phyloP scores from a whole-genome alignment of 768 basidiomycete species.

The Panus rudis region DNA sequence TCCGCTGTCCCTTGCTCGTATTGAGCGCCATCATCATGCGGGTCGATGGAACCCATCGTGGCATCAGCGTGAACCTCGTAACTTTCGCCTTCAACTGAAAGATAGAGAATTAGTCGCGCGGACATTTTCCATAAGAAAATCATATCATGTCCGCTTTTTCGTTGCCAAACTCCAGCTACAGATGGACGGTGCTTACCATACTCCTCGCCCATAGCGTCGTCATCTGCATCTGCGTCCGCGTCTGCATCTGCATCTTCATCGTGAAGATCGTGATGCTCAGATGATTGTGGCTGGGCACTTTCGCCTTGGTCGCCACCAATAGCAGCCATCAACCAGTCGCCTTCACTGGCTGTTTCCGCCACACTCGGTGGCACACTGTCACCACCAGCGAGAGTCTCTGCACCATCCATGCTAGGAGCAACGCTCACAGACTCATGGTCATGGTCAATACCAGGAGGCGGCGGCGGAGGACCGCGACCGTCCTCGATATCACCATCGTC shows the following conservation, averaged over 20 bases:
- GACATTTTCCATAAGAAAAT: constrained; percentile 29
- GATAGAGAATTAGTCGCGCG: constrained; percentile 54
- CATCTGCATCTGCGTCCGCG: constrained; percentile 22
- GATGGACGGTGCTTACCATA: constrained; percentile 27
- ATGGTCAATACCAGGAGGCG: constrained; percentile 47
- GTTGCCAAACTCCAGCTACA: constrained; percentile 14
- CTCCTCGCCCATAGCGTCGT: constrained; percentile 7
- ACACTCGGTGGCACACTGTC: constrained; percentile 63
- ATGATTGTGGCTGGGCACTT: no score
- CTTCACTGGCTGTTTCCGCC: constrained; percentile 59
- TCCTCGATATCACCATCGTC: constrained; percentile 79
- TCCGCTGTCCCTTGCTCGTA: no score
- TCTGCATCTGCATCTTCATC: constrained; percentile 16
- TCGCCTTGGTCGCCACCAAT: constrained; percentile 58
- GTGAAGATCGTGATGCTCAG: constrained; percentile 18
- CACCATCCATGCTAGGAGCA: constrained; percentile 31
- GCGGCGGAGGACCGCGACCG: constrained; percentile 58
- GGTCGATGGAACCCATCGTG: constrained; percentile 1
- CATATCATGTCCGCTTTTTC: constrained; percentile 22
- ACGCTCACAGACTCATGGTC: constrained; percentile 45
- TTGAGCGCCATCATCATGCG: constrained; percentile 1
- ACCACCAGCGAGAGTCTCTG: constrained; percentile 35
- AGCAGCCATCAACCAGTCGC: constrained; percentile 86
- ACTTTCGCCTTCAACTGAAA: constrained; percentile 41
- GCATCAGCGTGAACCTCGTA: constrained; percentile 13